A percentile compares a stretch with the other conserved stretches of the same genome.
phyloP scores from a whole-genome alignment of 169 alveolate species.

The Toxoplasma gondii region DNA sequence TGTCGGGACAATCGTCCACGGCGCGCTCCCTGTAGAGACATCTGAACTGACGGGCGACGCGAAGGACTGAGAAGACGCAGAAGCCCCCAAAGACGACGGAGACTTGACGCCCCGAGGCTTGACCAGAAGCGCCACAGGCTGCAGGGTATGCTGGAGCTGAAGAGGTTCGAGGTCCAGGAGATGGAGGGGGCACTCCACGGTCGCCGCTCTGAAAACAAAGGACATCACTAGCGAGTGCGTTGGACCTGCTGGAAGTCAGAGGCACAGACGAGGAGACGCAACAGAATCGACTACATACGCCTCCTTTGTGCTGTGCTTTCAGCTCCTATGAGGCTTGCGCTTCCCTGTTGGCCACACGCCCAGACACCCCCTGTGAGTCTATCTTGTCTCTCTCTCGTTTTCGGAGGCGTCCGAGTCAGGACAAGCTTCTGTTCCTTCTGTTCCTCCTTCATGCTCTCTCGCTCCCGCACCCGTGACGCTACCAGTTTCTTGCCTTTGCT shows the following conservation, averaged over 20 bases:
- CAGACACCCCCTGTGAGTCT: too few species aligned
- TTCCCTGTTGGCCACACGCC: too few species aligned
- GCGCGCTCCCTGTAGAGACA: background rate
- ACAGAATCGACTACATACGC: background rate
- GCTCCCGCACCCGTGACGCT: too few species aligned
- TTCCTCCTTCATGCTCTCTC: too few species aligned
- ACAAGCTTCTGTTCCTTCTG: too few species aligned
- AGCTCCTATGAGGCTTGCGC: too few species aligned
- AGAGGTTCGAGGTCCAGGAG: background rate
- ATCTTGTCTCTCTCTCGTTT: too few species aligned
- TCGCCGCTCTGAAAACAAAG: slow-evolving; percentile 1
- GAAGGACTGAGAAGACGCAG: background rate
- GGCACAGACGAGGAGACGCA: background rate
- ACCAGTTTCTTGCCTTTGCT: too few species aligned
- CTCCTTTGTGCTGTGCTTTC: too few species aligned
- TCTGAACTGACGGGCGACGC: background rate
- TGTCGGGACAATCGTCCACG: background rate
- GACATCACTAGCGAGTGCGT: background rate
- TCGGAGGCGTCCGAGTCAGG: too few species aligned
- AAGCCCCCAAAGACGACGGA: background rate
- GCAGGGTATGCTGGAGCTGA: slow-evolving; percentile 38
- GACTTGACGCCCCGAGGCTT: background rate
- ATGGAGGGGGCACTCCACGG: slow-evolving; percentile 29
- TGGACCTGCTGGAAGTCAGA: too few species aligned
- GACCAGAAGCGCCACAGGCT: background rate